phyloP scores from a whole-genome alignment of 2,329 filamentous ascomycete species.

The Gaeumannomyces sp. region DNA sequence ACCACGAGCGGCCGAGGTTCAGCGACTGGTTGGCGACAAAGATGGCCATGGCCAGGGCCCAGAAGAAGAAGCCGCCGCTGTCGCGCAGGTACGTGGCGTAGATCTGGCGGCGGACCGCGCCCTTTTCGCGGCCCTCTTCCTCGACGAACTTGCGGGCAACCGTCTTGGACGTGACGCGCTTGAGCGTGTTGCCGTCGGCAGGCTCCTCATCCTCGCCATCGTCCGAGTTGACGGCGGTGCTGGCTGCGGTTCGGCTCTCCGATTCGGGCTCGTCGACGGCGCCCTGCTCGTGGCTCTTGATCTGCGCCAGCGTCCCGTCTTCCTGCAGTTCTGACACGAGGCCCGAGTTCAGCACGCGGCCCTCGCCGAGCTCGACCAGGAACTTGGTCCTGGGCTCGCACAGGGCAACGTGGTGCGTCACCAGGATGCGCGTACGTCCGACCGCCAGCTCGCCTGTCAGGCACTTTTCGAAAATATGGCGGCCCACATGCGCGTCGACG shows the following conservation, averaged over 20 bases:
- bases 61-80: constrained; percentile 58
- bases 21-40: constrained; percentile 51
- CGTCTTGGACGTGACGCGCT: constrained; percentile 43
- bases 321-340: constrained; percentile 57
- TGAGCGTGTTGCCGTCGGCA: constrained; percentile 34
- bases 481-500: constrained; percentile 74
- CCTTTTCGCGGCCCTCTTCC: constrained; percentile 66
- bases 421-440: constrained; percentile 68
- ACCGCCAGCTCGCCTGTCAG: constrained; percentile 63
- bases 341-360: constrained; percentile 57
- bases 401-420: constrained; percentile 73
- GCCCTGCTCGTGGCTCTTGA: constrained; percentile 49
- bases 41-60: constrained; percentile 46
- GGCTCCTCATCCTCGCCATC: constrained; percentile 29
- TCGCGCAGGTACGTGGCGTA: constrained; percentile 62
- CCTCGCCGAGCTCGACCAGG: constrained; percentile 66
- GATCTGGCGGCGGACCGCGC: constrained; percentile 60
- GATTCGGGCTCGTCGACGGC: constrained; percentile 41
- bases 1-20: constrained; percentile 52
- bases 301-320: constrained; percentile 49
- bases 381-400: constrained; percentile 67
- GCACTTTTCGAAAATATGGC: constrained; percentile 72
- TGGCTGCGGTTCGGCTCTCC: constrained; percentile 27
- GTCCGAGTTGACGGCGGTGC: constrained; percentile 50
- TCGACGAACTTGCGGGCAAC: constrained; percentile 66